phyloP scores from a whole-genome alignment of 2,329 filamentous ascomycete species.

The Cladobotryum mycophilum region DNA sequence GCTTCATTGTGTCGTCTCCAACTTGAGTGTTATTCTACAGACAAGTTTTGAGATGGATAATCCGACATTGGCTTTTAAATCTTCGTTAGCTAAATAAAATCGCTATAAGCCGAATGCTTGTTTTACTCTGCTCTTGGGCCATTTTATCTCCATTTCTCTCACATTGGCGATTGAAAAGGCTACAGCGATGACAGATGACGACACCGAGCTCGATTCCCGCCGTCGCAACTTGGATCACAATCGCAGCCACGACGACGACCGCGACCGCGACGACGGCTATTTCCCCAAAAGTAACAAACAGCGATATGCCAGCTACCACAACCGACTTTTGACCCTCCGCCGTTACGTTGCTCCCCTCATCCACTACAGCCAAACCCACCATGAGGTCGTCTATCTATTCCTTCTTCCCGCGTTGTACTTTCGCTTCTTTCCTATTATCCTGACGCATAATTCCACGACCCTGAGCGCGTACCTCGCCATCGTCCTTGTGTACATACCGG shows the following conservation, averaged over 20 bases:
- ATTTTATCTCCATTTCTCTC: too few species aligned
- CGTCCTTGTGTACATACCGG: constrained; percentile 10
- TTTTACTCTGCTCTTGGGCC: too few species aligned
- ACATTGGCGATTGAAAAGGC: too few species aligned
- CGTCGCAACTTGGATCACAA: constrained; percentile 1
- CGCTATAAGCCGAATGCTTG: too few species aligned
- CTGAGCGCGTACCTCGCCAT: constrained; percentile 11
- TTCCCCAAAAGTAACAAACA: neutral
- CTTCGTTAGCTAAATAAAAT: too few species aligned
- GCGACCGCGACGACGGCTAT: neutral
- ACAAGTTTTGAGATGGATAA: too few species aligned
- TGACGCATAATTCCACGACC: constrained; percentile 11
- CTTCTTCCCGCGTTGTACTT: constrained; percentile 8
- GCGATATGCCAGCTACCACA: neutral
- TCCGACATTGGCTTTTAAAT: too few species aligned
- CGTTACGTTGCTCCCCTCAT: neutral
- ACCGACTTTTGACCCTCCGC: neutral
- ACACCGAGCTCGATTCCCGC: constrained; percentile 5
- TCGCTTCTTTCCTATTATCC: constrained; percentile 8
- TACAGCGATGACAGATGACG: constrained; percentile 8
- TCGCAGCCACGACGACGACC: constrained; percentile 2
- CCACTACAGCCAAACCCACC: constrained; percentile 5
- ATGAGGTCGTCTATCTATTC: constrained; percentile 4
- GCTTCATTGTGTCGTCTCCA: too few species aligned
- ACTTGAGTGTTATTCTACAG: too few species aligned